Evolutionary conservation across 805 yeast genomes (phyloP).

Genomic region (Wickerhamiella galacta): DNA sequence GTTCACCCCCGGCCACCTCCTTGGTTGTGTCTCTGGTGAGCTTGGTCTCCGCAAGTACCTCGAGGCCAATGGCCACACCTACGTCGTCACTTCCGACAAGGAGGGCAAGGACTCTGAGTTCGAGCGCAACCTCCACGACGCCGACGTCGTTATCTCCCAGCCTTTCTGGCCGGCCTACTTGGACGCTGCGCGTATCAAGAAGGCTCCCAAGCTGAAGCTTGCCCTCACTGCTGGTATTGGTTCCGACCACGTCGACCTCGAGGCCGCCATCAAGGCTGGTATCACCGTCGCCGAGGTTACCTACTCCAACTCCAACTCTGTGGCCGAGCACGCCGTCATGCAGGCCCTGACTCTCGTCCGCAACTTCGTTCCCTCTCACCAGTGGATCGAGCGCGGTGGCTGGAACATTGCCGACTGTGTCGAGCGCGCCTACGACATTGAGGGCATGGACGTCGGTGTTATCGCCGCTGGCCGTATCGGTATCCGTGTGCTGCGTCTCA

Average conservation of each 20-base stretch:
- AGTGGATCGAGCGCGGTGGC: conserved; percentile 33
- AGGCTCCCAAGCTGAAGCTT: conserved; percentile 55
- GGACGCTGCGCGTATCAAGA: conserved; percentile 44
- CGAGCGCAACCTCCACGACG: conserved; percentile 50
- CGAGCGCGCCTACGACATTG: conserved; percentile 57
- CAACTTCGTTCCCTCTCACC: conserved; percentile 69
- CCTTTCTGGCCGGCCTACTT: conserved; percentile 71
- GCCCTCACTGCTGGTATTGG: conserved; percentile 75
- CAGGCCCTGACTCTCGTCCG: conserved; percentile 54
- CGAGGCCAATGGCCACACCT: conserved; percentile 47
- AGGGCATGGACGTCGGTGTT: conserved; percentile 61
- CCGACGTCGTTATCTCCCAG: conserved; percentile 63
- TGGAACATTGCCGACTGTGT: conserved; percentile 73
- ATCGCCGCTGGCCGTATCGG: conserved; percentile 77
- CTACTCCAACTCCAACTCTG: conserved; percentile 65
- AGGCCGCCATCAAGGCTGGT: conserved; percentile 44
- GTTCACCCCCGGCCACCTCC: conserved; percentile 7
- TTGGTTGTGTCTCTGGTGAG: conserved; percentile 62
- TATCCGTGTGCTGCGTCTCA: conserved; percentile 52
- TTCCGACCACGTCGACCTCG: conserved; percentile 62
- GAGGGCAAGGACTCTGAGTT: conserved; percentile 43
- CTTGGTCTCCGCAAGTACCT: conserved; percentile 52
- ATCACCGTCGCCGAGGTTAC: conserved; percentile 67
- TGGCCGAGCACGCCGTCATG: conserved; percentile 68
- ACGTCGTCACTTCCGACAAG: conserved; percentile 50